A percentile compares a stretch with the other conserved stretches of the same genome.
Evolutionary conservation across 2,329 filamentous ascomycete species (phyloP).

Genomic region (Trichoderma breve): DNA sequence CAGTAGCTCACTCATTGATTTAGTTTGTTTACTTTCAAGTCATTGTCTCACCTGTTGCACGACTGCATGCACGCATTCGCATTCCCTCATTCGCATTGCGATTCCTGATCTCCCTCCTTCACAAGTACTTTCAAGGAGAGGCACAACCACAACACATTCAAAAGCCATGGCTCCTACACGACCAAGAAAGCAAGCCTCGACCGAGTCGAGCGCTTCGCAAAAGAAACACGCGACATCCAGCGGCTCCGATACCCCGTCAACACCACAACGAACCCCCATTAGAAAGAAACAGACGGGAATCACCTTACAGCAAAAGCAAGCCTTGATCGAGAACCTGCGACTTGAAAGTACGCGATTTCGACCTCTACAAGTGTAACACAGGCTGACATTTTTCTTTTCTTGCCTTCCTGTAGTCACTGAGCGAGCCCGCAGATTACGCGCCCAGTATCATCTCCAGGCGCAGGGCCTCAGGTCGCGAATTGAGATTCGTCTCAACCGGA

Average conservation of each 20-base stretch:
- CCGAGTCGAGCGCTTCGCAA: conserved; percentile 23
- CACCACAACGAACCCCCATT: conserved; percentile 55
- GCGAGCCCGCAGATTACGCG: conserved; percentile 79
- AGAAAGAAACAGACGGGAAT: conserved; percentile 62
- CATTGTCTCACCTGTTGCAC: neutral
- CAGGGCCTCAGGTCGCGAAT: conserved; percentile 82
- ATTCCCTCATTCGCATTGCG: neutral
- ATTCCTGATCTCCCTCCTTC: conserved; percentile 16
- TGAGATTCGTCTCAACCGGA: conserved; percentile 89
- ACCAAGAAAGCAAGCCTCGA: conserved; percentile 36
- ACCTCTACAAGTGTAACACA: neutral
- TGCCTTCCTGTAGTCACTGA: conserved; percentile 65
- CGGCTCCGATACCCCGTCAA: conserved; percentile 35
- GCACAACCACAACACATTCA: conserved; percentile 22
- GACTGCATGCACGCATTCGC: conserved; percentile 1
- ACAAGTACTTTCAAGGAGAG: neutral
- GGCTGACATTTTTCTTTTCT: conserved; percentile 21
- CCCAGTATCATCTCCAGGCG: conserved; percentile 85
- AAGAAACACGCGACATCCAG: conserved; percentile 25
- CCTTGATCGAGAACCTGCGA: conserved; percentile 83
- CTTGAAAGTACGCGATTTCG: conserved; percentile 66
- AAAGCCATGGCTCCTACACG: conserved; percentile 47
- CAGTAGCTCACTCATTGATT: neutral
- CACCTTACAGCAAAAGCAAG: conserved; percentile 74
- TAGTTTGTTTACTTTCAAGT: conserved; percentile 16